Evolutionary conservation across 1,284 basidiomycete genomes (phyloP).

Genomic region (Melampsora larici-populina): DNA sequence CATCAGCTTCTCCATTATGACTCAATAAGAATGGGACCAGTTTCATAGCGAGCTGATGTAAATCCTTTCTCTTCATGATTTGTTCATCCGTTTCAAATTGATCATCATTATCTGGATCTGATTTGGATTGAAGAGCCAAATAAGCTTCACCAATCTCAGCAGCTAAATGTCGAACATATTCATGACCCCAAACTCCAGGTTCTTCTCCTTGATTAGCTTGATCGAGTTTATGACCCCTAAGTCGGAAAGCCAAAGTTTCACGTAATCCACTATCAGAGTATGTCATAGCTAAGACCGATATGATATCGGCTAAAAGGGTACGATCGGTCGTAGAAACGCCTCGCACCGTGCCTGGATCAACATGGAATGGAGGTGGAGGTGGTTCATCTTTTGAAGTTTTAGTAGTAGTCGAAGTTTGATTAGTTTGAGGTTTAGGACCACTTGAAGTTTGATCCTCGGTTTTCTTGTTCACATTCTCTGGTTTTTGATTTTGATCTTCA

Average conservation of each 20-base stretch:
- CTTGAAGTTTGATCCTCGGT: background rate
- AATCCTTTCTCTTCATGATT: conserved; percentile 58
- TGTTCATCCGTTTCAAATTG: conserved; percentile 42
- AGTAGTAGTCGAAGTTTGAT: conserved; percentile 1
- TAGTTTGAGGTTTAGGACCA: background rate
- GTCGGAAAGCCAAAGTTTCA: conserved; percentile 87
- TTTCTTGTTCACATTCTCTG: conserved; percentile 12
- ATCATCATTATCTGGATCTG: conserved; percentile 44
- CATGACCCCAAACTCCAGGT: conserved; percentile 96
- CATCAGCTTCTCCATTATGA: conserved; percentile 98
- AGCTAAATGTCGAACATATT: conserved; percentile 95
- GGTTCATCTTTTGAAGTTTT: conserved; percentile 9
- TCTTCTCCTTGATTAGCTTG: conserved; percentile 67
- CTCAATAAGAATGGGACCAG: conserved; percentile 86
- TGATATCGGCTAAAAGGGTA: conserved; percentile 94
- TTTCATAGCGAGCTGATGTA: conserved; percentile 73
- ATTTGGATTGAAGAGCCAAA: conserved; percentile 54
- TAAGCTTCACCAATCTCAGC: conserved; percentile 96
- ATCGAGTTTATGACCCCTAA: conserved; percentile 61
- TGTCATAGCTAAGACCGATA: conserved; percentile 99
- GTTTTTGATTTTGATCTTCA: background rate
- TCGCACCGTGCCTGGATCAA: conserved; percentile 41
- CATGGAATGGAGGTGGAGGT: conserved; percentile 31
- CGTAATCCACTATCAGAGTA: conserved; percentile 94
- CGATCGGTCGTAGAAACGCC: conserved; percentile 54